Percentiles rank a stretch among this genome's conserved stretches.
These are phyloP conservation scores for Biscutella laevigata DNA, from an alignment of 441 rosid species.

Conservation along the genomic window DNA sequence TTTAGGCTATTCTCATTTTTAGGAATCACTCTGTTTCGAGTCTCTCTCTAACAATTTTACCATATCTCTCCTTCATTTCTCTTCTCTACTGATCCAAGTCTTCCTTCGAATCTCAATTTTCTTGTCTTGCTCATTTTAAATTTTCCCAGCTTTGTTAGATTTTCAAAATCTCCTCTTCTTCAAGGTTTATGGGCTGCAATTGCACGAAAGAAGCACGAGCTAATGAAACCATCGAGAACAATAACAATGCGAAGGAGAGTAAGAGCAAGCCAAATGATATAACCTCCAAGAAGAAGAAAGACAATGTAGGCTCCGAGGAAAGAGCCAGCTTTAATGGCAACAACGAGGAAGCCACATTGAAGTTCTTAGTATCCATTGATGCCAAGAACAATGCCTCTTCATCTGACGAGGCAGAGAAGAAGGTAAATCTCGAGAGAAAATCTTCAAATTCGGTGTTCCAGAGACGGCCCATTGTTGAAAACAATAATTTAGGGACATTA, in stretches of 20 bases:
- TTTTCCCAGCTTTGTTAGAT: neutral
- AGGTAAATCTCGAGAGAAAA: slow-evolving; percentile 20
- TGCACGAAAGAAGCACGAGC: slow-evolving; percentile 63
- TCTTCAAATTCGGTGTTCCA: slow-evolving; percentile 26
- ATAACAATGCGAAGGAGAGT: slow-evolving; percentile 25
- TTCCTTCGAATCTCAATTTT: too few species aligned
- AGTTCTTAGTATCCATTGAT: slow-evolving; percentile 35
- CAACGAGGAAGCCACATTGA: slow-evolving; percentile 34
- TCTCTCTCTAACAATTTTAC: neutral
- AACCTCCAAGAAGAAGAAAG: slow-evolving; percentile 30
- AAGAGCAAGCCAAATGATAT: slow-evolving; percentile 17
- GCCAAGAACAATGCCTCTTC: slow-evolving; percentile 26
- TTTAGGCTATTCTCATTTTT: slow-evolving; percentile 29
- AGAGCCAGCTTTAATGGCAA: slow-evolving; percentile 25
- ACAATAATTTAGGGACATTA: slow-evolving; percentile 7
- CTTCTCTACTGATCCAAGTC: slow-evolving; percentile 5
- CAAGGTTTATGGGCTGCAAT: slow-evolving; percentile 65
- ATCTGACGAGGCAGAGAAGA: slow-evolving; percentile 35
- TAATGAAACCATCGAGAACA: slow-evolving; percentile 15
- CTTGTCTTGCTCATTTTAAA: neutral
- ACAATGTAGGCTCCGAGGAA: slow-evolving; percentile 33
- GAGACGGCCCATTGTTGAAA: slow-evolving; percentile 24
- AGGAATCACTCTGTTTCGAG: slow-evolving; percentile 28
- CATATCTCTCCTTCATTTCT: neutral
- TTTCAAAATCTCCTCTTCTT: slow-evolving; percentile 9